Evolutionary conservation across 768 basidiomycete species (phyloP).

Genomic region (Lenzites betulinus): DNA sequence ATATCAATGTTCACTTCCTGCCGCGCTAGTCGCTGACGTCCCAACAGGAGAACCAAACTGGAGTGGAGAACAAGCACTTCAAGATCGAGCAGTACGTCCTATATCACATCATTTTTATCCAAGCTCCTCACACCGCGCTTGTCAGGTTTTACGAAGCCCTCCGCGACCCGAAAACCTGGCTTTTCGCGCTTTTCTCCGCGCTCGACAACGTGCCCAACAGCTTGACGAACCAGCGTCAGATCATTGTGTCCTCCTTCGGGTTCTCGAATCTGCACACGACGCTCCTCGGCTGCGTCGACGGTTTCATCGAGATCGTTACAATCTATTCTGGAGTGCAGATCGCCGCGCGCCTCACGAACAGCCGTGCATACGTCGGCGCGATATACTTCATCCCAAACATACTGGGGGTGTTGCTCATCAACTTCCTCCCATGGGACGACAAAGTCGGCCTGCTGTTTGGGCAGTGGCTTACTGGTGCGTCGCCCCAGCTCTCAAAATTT

Average conservation of each 20-base stretch:
- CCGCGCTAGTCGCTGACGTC: neutral
- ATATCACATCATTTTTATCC: too few relatives aligned
- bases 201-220: conserved; percentile 68
- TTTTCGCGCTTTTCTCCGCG: conserved; percentile 69
- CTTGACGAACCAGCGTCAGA: conserved; percentile 61
- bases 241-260: conserved; percentile 69
- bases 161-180: conserved; percentile 71
- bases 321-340: conserved; percentile 67
- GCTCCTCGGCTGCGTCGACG: conserved; percentile 66
- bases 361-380: conserved; percentile 63
- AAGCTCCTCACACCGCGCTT: too few relatives aligned
- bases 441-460: conserved; percentile 65
- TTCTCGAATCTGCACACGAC: conserved; percentile 67
- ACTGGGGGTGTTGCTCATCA: conserved; percentile 61
- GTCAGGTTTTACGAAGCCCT: conserved; percentile 73
- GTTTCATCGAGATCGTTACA: conserved; percentile 64
- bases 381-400: conserved; percentile 67
- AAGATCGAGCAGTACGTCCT: conserved; percentile 79
- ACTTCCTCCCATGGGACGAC: conserved; percentile 64
- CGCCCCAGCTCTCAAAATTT: neutral
- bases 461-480: conserved; percentile 53
- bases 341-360: conserved; percentile 56
- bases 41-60: conserved; percentile 69
- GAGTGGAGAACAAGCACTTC: conserved; percentile 80
- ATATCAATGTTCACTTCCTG: neutral